These are phyloP conservation scores for Penicillium antarcticum DNA, from an alignment of 495 filamentous ascomycete genomes.

Conservation along the genomic window DNA sequence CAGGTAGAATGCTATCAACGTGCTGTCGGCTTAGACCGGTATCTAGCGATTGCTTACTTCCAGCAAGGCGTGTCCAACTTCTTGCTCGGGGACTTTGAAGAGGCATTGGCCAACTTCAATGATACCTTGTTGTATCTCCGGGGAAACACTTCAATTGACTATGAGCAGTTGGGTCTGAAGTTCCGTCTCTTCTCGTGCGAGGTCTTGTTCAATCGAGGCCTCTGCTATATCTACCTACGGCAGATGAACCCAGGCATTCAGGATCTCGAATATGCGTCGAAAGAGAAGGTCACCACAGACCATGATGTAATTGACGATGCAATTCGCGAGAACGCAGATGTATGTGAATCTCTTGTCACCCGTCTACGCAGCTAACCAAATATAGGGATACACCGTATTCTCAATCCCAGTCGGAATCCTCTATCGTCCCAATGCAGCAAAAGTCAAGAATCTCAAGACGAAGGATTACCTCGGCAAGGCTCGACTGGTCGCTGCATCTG, in stretches of 20 bases:
- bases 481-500: conserved; percentile 86
- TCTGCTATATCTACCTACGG: conserved; percentile 96
- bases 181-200: conserved; percentile 98
- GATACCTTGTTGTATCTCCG: conserved; percentile 93
- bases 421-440: conserved; percentile 94
- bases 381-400: conserved; percentile 95
- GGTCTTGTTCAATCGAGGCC: conserved; percentile 94
- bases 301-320: conserved; percentile 98
- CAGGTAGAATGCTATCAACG: conserved; percentile 95
- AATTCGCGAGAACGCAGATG: conserved; percentile 88
- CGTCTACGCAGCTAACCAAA: conserved; percentile 10
- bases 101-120: conserved; percentile 98
- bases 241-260: conserved; percentile 86
- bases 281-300: conserved; percentile 91
- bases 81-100: conserved; percentile 93
- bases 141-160: conserved; percentile 96
- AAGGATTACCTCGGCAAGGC: conserved; percentile 98
- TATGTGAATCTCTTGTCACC: conserved; percentile 35
- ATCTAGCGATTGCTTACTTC: conserved; percentile 97
- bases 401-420: conserved; percentile 95
- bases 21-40: conserved; percentile 84
- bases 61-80: conserved; percentile 99
- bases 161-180: conserved; percentile 91
- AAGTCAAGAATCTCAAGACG: conserved; percentile 95
- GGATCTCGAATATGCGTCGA: conserved; percentile 87